These are phyloP conservation scores for Protomyces inundatus DNA, from an alignment of 1,139 yeast genomes.

Conservation along the genomic window DNA sequence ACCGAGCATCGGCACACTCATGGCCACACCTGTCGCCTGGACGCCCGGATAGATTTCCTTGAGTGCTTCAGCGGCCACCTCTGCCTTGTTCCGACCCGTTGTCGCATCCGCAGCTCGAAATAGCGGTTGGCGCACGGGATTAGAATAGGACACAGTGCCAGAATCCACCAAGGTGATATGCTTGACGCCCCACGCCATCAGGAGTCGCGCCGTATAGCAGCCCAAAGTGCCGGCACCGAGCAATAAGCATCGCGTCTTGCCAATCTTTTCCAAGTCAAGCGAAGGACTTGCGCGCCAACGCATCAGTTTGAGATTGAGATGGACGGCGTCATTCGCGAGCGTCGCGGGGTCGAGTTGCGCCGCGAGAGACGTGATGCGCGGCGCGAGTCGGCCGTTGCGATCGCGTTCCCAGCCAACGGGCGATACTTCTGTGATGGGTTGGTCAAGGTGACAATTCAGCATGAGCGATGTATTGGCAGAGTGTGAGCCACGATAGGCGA, in stretches of 20 bases:
- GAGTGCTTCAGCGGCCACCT: constrained; percentile 66
- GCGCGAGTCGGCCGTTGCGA: constrained; percentile 55
- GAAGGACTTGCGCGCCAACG: constrained; percentile 93
- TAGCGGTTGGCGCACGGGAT: constrained; percentile 91
- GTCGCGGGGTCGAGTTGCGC: constrained; percentile 71
- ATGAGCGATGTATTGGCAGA: neutral
- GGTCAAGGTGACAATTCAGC: neutral
- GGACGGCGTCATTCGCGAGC: constrained; percentile 86
- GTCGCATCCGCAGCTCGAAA: constrained; percentile 71
- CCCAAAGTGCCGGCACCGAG: constrained; percentile 98
- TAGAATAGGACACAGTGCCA: constrained; percentile 81
- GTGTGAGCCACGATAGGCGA: constrained; percentile 36
- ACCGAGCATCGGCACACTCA: constrained; percentile 94
- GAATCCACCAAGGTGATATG: constrained; percentile 82
- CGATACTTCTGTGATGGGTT: neutral
- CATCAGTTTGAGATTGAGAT: constrained; percentile 83
- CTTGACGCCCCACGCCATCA: constrained; percentile 91
- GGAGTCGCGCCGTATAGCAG: constrained; percentile 75
- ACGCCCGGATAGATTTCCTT: constrained; percentile 74
- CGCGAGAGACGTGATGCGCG: constrained; percentile 77
- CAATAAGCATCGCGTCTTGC: constrained; percentile 57
- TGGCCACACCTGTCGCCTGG: constrained; percentile 51
- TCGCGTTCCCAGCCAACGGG: constrained; percentile 90
- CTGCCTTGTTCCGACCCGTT: constrained; percentile 67
- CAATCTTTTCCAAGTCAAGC: constrained; percentile 60